phyloP scores from a whole-genome alignment of 768 basidiomycete species.

The Hygrophorus russula region DNA sequence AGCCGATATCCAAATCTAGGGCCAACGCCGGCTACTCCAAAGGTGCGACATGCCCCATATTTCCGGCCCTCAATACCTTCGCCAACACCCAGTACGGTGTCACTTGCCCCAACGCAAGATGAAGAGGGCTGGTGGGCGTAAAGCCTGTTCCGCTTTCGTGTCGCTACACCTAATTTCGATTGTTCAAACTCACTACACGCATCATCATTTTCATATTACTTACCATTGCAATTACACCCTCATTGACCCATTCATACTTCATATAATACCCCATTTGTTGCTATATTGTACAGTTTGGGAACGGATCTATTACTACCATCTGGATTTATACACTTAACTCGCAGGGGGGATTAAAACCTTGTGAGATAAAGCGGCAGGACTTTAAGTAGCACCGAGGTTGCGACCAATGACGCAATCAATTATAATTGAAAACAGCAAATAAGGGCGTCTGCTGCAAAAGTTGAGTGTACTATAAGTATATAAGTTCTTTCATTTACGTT shows the following conservation, averaged over 20 bases:
- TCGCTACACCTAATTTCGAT: too few species aligned
- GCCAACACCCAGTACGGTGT: conserved; percentile 70
- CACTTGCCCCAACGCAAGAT: conserved; percentile 55
- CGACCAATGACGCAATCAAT: too few species aligned
- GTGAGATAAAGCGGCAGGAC: too few species aligned
- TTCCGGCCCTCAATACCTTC: conserved; percentile 37
- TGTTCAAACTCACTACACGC: too few species aligned
- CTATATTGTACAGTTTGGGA: conserved; percentile 19
- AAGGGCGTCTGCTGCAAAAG: too few species aligned
- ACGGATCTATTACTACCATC: conserved; percentile 19
- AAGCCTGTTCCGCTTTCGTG: conserved; percentile 4
- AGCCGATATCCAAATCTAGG: conserved; percentile 26
- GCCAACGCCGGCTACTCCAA: conserved; percentile 21
- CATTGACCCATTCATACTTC: background rate
- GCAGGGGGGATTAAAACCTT: too few species aligned
- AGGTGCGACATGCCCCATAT: conserved; percentile 14
- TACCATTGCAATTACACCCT: too few species aligned
- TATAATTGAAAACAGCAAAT: background rate
- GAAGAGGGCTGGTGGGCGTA: conserved; percentile 76
- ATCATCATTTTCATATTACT: too few species aligned
- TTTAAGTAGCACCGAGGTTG: too few species aligned
- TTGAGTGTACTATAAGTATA: background rate
- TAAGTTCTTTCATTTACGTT: background rate
- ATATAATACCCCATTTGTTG: conserved; percentile 15
- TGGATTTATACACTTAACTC: conserved; percentile 15